Evolutionary conservation across 2,329 filamentous ascomycete genomes (phyloP).

Genomic region (Bipolaris gigantea): DNA sequence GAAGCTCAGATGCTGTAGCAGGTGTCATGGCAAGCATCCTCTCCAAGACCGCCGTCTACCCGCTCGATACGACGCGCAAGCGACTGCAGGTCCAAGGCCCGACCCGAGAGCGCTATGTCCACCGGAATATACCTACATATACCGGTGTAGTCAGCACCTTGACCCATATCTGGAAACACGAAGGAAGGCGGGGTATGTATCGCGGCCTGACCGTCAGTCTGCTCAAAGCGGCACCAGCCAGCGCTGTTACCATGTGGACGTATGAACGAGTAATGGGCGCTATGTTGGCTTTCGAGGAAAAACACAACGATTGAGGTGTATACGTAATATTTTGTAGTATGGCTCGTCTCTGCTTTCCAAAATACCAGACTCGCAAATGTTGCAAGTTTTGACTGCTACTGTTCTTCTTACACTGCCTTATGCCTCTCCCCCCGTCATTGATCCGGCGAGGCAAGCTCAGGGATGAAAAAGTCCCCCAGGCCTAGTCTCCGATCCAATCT

Average conservation of each 20-base stretch:
- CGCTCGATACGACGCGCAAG: slow-evolving; percentile 89
- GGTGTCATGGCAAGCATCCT: slow-evolving; percentile 77
- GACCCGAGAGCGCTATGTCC: slow-evolving; percentile 74
- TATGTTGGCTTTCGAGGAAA: slow-evolving; percentile 49
- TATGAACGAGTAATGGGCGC: slow-evolving; percentile 75
- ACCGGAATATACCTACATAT: slow-evolving; percentile 87
- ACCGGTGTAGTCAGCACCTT: slow-evolving; percentile 67
- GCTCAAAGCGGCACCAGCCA: slow-evolving; percentile 90
- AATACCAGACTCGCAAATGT: not conserved
- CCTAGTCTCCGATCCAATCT: not conserved
- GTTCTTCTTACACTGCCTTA: not conserved
- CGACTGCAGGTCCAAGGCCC: slow-evolving; percentile 94
- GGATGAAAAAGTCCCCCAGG: too few relatives aligned
- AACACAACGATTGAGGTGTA: slow-evolving; percentile 7
- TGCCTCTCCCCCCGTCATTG: not conserved
- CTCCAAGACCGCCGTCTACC: slow-evolving; percentile 89
- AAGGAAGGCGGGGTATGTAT: slow-evolving; percentile 82
- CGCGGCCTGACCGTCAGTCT: slow-evolving; percentile 85
- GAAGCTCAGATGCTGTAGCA: slow-evolving; percentile 79
- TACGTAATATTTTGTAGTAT: not conserved
- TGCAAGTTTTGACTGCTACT: not conserved
- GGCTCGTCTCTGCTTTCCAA: not conserved
- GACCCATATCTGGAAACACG: slow-evolving; percentile 65
- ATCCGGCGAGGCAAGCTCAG: not conserved
- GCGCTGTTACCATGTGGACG: slow-evolving; percentile 91